Percentiles rank a stretch among this genome's conserved stretches.
Conservation (phyloP, 371 early-diverging fungal genomes). For the Rhizopus stolonifer region DNA sequence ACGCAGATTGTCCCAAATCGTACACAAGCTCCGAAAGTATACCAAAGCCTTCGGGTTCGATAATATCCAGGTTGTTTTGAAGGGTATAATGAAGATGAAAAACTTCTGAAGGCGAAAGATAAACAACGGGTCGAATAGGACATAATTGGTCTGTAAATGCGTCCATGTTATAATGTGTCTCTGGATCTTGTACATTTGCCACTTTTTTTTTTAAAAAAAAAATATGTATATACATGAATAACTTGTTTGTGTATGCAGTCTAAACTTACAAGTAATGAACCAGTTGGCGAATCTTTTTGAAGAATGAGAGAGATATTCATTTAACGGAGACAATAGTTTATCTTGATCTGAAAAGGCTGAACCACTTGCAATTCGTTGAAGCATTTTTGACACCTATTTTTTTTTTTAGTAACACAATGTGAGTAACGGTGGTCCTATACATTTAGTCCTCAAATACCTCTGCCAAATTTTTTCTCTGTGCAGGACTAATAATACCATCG, state of each 20-base stretch:
- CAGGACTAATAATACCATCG: constrained; percentile 76
- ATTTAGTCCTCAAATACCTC: constrained; percentile 49
- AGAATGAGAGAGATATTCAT: constrained; percentile 77
- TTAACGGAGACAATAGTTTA: constrained; percentile 73
- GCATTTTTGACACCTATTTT: constrained; percentile 81
- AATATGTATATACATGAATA: no score
- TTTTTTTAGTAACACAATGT: background rate
- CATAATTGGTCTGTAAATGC: constrained; percentile 83
- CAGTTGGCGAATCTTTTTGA: constrained; percentile 75
- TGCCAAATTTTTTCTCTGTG: constrained; percentile 93
- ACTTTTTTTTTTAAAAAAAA: constrained; percentile 59
- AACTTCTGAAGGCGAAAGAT: constrained; percentile 87
- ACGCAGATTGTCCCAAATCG: constrained; percentile 80
- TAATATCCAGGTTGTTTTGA: constrained; percentile 67
- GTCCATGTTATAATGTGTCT: constrained; percentile 89
- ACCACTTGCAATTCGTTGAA: constrained; percentile 89
- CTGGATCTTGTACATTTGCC: constrained; percentile 80
- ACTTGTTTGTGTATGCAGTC: no score
- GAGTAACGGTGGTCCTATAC: background rate
- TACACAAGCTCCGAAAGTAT: constrained; percentile 75
- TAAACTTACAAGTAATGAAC: constrained; percentile 61
- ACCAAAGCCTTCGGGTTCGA: constrained; percentile 67
- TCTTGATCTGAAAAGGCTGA: constrained; percentile 68
- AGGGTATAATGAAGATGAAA: constrained; percentile 84
- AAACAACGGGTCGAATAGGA: constrained; percentile 83